phyloP scores from a whole-genome alignment of 2,329 filamentous ascomycete genomes.

The Endothia cerciana region DNA sequence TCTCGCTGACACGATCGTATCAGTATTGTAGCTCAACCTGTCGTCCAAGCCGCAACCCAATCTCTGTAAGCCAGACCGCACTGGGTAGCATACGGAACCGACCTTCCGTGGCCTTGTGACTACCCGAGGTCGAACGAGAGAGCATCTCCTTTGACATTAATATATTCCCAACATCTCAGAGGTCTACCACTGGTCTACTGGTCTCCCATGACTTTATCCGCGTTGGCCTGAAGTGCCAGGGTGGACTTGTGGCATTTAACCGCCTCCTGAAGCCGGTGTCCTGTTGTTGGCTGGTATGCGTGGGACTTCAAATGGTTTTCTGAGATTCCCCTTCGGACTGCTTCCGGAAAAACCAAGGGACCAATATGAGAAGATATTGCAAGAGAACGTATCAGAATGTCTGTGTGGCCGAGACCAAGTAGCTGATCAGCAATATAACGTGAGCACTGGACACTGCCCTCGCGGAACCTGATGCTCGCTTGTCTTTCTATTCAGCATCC shows the following conservation, averaged over 20 bases:
- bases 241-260: neutral
- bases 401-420: neutral
- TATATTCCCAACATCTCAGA: slow-evolving; percentile 5
- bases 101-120: neutral
- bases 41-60: too few species aligned
- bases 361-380: neutral
- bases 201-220: neutral
- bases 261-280: neutral
- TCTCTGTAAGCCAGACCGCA: too few species aligned
- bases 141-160: neutral
- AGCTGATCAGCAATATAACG: neutral
- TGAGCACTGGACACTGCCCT: neutral
- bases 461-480: neutral
- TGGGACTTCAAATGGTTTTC: neutral
- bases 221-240: neutral
- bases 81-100: neutral
- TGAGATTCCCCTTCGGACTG: neutral
- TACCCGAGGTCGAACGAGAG: neutral
- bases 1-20: neutral
- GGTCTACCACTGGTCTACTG: neutral
- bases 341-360: neutral
- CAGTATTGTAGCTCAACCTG: neutral
- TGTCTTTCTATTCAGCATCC: neutral
- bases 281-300: neutral
- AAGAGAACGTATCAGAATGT: neutral